Evolutionary conservation across 371 early-diverging fungal species (phyloP), one percentile per base, ranked within the genome.

Genomic region (Apophysomyces variabilis): DNA sequence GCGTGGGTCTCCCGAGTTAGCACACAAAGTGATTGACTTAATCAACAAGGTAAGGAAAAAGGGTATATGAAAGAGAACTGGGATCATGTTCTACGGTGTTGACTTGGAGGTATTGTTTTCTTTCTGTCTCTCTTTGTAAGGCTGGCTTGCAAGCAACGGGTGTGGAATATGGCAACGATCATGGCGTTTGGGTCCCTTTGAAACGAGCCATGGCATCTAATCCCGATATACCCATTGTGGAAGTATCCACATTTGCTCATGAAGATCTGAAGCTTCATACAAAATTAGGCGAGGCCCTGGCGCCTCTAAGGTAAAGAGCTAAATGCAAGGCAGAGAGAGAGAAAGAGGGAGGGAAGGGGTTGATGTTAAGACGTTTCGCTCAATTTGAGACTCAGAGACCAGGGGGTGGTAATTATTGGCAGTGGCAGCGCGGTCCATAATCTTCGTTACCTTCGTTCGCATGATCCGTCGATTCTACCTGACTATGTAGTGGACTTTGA

Each of bases 401-500:
- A 86, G 50, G 79, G 77, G 12, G 74, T 88, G 12, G 66, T 88
- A 38, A 78, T 88, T 59, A 84, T 88, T 14, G 87, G 85, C 36
- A 86, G 87, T 70, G 89, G 89, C 9, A 83, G 85, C 56, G 85
- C 89, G 6, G 85, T 86, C 0, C 89, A 88, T 57, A 88, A 88
- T 60, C 62, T 88, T 57, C 59, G 78, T 4, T 76, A 82, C 32
- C 36, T 84, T 4, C 81, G 82, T 41, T 50, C 66, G 0, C 67
- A 67, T 32, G 64, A 63, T 16, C 61, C 73, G 18, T 65, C 62
- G 32, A 71, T 71, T 12, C 39, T 70, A 7, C 78, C 78, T 6
- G 64, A 61, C 36, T 78, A 65, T 65, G 75, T 69, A 0, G 16
- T 45, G 44, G 64, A 67, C 14, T 78, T 78, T 44, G 78, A 78